A percentile compares a stretch with the other conserved stretches of the same genome.
Conservation (phyloP, 129 eudicot species). For the Cynara cardunculus region DNA sequence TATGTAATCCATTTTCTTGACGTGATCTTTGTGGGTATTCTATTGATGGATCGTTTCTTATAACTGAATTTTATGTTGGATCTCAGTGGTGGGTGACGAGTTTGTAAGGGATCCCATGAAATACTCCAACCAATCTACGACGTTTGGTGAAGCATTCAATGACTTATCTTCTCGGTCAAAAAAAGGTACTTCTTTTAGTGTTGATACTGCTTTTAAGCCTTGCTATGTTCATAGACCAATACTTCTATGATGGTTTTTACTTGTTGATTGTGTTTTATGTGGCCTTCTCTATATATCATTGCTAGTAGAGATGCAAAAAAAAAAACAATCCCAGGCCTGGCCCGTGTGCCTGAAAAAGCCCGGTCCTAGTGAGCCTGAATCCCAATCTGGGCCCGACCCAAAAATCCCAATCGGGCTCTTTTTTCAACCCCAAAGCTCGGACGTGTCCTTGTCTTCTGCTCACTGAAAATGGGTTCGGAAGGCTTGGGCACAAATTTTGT, state of each 20-base stretch:
- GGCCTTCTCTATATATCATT: neutral
- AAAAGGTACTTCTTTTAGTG: conserved; percentile 42
- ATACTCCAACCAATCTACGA: conserved; percentile 47
- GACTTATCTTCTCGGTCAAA: conserved; percentile 53
- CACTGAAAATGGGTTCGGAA: neutral
- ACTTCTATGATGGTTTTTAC: neutral
- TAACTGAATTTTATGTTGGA: conserved; percentile 9
- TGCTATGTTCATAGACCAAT: neutral
- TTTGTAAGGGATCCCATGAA: conserved; percentile 65
- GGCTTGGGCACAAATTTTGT: too few species aligned
- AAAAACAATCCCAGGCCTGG: too few species aligned
- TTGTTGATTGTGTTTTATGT: neutral
- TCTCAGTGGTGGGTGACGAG: conserved; percentile 63
- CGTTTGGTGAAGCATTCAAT: conserved; percentile 50
- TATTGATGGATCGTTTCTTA: neutral
- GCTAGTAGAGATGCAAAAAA: neutral
- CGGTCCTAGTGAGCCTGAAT: neutral
- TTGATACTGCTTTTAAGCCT: neutral
- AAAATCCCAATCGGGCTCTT: too few species aligned
- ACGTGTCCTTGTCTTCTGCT: neutral
- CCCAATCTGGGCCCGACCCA: neutral
- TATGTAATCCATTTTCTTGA: neutral
- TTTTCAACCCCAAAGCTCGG: too few species aligned
- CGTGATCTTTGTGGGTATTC: neutral
- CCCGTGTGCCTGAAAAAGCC: neutral